Evolutionary conservation across 495 filamentous ascomycete species (phyloP).

Genomic region (Aspergillus asperescens): DNA sequence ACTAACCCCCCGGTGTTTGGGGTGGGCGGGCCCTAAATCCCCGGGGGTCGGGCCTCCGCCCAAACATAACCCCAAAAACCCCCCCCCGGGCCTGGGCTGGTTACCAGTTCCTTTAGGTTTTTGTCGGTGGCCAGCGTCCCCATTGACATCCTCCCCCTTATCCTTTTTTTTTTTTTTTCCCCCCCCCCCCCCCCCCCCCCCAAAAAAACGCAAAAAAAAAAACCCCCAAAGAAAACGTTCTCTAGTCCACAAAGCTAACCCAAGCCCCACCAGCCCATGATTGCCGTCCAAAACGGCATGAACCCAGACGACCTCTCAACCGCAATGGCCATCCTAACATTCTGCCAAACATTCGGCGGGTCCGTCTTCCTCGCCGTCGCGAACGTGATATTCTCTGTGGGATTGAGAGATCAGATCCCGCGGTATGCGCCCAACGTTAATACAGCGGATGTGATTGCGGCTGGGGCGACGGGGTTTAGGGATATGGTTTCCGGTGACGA

Average conservation of each 20-base stretch:
- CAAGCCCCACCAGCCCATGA: slow-evolving; percentile 22
- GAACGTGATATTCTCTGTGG: slow-evolving; percentile 62
- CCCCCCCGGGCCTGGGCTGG: neutral
- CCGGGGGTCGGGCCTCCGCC: neutral
- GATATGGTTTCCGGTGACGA: slow-evolving; percentile 30
- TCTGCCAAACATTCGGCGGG: slow-evolving; percentile 59
- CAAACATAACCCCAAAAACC: neutral
- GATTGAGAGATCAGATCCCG: slow-evolving; percentile 47
- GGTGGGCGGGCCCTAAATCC: too few relatives aligned
- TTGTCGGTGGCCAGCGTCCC: neutral
- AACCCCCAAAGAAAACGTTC: too few relatives aligned
- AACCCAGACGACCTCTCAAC: slow-evolving; percentile 36
- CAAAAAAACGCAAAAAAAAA: neutral
- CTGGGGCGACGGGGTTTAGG: slow-evolving; percentile 58
- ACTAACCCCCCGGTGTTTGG: too few relatives aligned
- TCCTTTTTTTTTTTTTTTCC: neutral
- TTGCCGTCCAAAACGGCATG: slow-evolving; percentile 32
- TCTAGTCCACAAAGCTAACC: neutral
- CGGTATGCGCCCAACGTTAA: slow-evolving; percentile 29
- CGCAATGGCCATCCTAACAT: slow-evolving; percentile 48
- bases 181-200: neutral
- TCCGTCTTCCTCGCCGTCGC: slow-evolving; percentile 61
- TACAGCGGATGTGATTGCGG: slow-evolving; percentile 41
- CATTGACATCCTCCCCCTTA: neutral
- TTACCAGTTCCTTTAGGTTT: neutral